Conservation (phyloP, 1,139 yeast species). For the Maudiozyma humilis region DNA sequence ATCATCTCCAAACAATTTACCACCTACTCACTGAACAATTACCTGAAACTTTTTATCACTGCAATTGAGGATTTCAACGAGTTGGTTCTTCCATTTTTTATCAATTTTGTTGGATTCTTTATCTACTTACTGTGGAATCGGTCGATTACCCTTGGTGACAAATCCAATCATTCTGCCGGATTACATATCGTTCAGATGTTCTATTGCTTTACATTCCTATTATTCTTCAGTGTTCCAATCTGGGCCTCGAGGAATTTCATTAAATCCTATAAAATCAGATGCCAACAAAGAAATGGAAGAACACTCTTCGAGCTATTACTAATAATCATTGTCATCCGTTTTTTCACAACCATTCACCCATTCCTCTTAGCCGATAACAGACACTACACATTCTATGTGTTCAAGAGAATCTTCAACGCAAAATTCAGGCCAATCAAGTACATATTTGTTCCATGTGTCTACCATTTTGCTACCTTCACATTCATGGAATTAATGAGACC, state of each 20-base stretch:
- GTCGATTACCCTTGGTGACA: conserved; percentile 79
- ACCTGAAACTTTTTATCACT: conserved; percentile 33
- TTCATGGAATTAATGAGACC: conserved; percentile 34
- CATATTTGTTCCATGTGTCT: conserved; percentile 48
- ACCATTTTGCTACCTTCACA: conserved; percentile 60
- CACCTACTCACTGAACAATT: conserved; percentile 32
- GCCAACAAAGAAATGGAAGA: conserved; percentile 24
- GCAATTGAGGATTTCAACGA: conserved; percentile 31
- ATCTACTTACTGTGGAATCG: conserved; percentile 56
- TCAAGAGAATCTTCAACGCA: conserved; percentile 51
- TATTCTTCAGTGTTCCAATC: conserved; percentile 59
- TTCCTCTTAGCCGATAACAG: conserved; percentile 90
- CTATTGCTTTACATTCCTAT: conserved; percentile 61
- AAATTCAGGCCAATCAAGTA: conserved; percentile 32
- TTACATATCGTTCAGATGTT: conserved; percentile 74
- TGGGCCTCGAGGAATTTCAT: conserved; percentile 46
- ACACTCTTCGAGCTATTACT: conserved; percentile 30
- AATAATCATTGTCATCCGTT: conserved; percentile 45
- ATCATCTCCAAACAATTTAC: conserved; percentile 35
- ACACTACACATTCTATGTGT: conserved; percentile 82
- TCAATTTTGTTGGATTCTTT: conserved; percentile 46
- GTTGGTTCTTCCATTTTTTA: conserved; percentile 42
- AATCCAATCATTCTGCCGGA: conserved; percentile 67
- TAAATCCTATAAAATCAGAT: conserved; percentile 32
- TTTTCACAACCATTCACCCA: conserved; percentile 75